These are phyloP conservation scores for Scheffersomyces cryptocercus DNA, from an alignment of 1,139 yeast species.

Conservation along the genomic window DNA sequence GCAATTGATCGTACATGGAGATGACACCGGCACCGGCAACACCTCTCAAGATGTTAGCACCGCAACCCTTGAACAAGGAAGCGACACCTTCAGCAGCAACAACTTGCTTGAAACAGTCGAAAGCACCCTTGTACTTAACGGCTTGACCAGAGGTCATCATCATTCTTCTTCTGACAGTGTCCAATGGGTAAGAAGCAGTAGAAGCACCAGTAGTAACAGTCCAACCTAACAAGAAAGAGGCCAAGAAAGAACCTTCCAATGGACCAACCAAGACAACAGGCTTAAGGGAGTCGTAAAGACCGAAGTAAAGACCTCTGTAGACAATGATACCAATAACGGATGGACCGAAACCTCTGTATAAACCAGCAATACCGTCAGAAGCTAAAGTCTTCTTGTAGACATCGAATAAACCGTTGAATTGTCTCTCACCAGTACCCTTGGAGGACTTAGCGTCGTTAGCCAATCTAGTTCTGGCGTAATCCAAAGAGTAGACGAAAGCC, in stretches of 20 bases:
- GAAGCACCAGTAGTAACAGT: constrained; percentile 57
- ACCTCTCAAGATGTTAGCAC: constrained; percentile 60
- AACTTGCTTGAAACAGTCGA: constrained; percentile 50
- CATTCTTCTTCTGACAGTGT: constrained; percentile 58
- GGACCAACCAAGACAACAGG: constrained; percentile 58
- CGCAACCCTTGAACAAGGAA: constrained; percentile 57
- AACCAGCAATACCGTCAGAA: constrained; percentile 58
- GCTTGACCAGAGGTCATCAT: constrained; percentile 61
- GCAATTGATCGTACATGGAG: constrained; percentile 55
- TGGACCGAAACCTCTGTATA: constrained; percentile 61
- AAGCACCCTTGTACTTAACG: constrained; percentile 53
- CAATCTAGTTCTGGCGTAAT: constrained; percentile 57
- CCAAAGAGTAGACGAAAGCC: constrained; percentile 56
- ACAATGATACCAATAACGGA: constrained; percentile 54
- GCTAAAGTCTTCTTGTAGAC: constrained; percentile 56
- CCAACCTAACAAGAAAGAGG: constrained; percentile 58
- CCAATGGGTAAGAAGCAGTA: constrained; percentile 57
- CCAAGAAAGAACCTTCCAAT: constrained; percentile 55
- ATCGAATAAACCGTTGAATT: constrained; percentile 56
- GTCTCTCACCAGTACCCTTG: constrained; percentile 49
- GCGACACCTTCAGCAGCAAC: constrained; percentile 54
- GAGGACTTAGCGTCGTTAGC: constrained; percentile 57
- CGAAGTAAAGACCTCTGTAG: constrained; percentile 59
- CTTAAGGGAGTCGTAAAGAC: constrained; percentile 55
- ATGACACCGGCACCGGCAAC: constrained; percentile 60